Evolutionary conservation across 345 rosid species (phyloP), one percentile per base, ranked within the genome.

Genomic region (Salix dunnii): DNA sequence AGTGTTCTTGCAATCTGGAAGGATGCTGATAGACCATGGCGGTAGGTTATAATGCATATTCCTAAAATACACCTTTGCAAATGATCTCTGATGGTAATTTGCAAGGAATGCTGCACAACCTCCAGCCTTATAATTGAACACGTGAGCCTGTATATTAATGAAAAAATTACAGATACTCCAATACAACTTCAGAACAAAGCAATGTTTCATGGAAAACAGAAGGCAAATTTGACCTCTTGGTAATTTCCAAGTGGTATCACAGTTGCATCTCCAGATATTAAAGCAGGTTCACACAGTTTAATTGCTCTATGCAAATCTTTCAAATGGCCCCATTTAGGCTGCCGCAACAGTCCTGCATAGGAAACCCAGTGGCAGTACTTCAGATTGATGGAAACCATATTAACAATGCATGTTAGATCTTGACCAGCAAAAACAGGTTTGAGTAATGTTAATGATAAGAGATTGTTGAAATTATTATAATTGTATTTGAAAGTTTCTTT

Each of bases 321-420:
- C 87, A 94, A 85, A 84, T 96, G 99, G 30, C 98, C 99, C 99
- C 98, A 96, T 85, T 96, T 96, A 11, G 99, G 99, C 77, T 92
- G 87, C 91, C 98, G 94, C 78, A 87, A 23, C 48, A 96, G 87
- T 75, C 99, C 98, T 96, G 85, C 42, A 75, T 72, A 72, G 71
- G 63, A 27, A 67, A 83, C 72, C 48, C 49, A 61, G 23, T 7
- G 23, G 25, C 49, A 40, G 76, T 63, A 51, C 21, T 69, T 74
- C 48, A 75, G 20, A 68, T 55, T 46, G 33, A 46, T 42, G 73
- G 30, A 62, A 73, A 72, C 67, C 35, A 46, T 68, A 70, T 23
- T 36, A 62, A 67, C 49, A 68, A 78, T 61, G 27, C 9, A 16
- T 53, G 30, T 18, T 20, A 42, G 16, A 48, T 21, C 28, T 68